phyloP scores from a whole-genome alignment of 441 rosid species.

The Cnidoscolus chayamansa region DNA sequence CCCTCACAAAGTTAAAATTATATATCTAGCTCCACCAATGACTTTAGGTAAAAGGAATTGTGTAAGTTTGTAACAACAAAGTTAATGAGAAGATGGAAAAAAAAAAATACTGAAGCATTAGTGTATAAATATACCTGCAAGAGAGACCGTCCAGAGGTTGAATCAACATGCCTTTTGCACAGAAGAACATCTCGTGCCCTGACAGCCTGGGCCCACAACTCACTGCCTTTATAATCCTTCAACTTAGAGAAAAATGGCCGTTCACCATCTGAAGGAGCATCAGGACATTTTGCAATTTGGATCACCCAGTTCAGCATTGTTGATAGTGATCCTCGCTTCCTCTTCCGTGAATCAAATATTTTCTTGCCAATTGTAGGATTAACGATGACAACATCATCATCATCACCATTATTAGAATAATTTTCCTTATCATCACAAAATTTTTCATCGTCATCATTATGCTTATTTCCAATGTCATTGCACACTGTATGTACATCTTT shows the following conservation, averaged over 20 bases:
- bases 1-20: background rate
- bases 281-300: slow-evolving; percentile 55
- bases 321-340: slow-evolving; percentile 45
- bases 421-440: slow-evolving; percentile 14
- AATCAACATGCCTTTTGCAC: slow-evolving; percentile 29
- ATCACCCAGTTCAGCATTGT: slow-evolving; percentile 57
- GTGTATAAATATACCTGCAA: slow-evolving; percentile 49
- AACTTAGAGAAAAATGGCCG: slow-evolving; percentile 54
- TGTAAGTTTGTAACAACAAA: background rate
- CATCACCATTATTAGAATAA: slow-evolving; percentile 16
- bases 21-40: background rate
- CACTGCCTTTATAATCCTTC: slow-evolving; percentile 44
- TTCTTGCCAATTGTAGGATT: slow-evolving; percentile 16
- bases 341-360: slow-evolving; percentile 33
- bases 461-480: slow-evolving; percentile 17
- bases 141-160: slow-evolving; percentile 27
- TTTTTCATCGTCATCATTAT: slow-evolving; percentile 28
- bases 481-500: slow-evolving; percentile 19
- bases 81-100: background rate
- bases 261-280: slow-evolving; percentile 32
- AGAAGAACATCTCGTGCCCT: slow-evolving; percentile 49
- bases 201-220: slow-evolving; percentile 60
- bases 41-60: background rate
- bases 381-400: slow-evolving; percentile 21
- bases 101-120: background rate